Evolutionary conservation across 441 rosid species (phyloP).

Genomic region (Syzygium malaccense): DNA sequence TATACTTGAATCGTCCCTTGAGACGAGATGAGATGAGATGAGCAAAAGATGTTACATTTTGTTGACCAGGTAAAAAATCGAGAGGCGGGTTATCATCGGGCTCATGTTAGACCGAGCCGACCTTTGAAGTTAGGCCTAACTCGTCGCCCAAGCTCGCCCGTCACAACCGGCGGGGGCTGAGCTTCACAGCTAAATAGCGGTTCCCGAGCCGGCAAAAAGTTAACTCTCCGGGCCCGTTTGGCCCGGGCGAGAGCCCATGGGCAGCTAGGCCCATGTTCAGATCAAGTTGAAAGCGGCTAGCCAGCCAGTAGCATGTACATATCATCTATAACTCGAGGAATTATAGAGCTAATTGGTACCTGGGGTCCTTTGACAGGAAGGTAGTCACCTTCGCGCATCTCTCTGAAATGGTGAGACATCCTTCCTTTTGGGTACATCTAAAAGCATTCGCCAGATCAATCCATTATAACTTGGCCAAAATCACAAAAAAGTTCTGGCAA

Average conservation of each 20-base stretch:
- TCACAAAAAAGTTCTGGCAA: not conserved
- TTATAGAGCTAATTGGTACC: not conserved
- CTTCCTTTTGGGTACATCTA: slow-evolving; percentile 17
- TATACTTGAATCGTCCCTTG: slow-evolving; percentile 10
- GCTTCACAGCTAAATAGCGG: not conserved
- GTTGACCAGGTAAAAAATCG: not conserved
- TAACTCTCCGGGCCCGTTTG: not conserved
- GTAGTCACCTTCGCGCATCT: slow-evolving; percentile 6
- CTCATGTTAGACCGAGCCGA: not conserved
- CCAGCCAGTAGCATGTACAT: not conserved
- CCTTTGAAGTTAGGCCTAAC: not conserved
- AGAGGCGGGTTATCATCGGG: not conserved
- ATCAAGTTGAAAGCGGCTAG: not conserved
- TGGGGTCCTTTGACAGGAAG: slow-evolving; percentile 6
- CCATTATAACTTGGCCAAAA: not conserved
- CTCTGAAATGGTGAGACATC: slow-evolving; percentile 18
- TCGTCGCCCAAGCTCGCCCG: not conserved
- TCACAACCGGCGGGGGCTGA: not conserved
- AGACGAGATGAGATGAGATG: not conserved
- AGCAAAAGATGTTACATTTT: not conserved
- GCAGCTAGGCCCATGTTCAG: not conserved
- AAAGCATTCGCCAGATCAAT: not conserved
- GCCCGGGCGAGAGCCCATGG: not conserved
- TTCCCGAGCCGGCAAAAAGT: not conserved
- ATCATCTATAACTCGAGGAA: not conserved